Conservation (phyloP, 2,329 filamentous ascomycete genomes). For the Parasarocladium wereldwijsianum region DNA sequence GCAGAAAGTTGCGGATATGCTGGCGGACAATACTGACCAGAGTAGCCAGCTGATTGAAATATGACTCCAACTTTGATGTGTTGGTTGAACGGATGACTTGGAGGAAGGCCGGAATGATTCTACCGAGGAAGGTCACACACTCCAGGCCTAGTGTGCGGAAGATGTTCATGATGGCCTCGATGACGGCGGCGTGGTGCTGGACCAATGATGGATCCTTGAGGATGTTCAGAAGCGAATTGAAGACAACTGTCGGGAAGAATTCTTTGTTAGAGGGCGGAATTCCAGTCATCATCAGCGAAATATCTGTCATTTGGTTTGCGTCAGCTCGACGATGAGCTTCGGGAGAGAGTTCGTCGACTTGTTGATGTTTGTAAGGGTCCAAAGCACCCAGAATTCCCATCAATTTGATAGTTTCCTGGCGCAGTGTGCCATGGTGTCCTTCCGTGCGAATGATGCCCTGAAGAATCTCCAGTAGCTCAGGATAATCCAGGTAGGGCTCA, state of each 20-base stretch:
- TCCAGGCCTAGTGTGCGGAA: conserved; percentile 93
- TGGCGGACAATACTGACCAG: conserved; percentile 91
- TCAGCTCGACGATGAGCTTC: conserved; percentile 59
- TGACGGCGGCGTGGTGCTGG: conserved; percentile 84
- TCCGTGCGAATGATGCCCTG: conserved; percentile 92
- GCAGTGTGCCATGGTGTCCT: conserved; percentile 63
- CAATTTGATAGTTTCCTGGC: conserved; percentile 90
- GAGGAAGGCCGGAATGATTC: conserved; percentile 90
- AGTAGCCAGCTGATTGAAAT: conserved; percentile 91
- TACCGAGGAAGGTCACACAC: conserved; percentile 85
- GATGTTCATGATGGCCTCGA: conserved; percentile 97
- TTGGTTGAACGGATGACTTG: conserved; percentile 74
- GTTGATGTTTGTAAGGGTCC: conserved; percentile 91
- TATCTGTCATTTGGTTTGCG: conserved; percentile 64
- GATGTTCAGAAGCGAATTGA: conserved; percentile 86
- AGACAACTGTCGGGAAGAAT: conserved; percentile 95
- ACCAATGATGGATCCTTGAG: conserved; percentile 79
- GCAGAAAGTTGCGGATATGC: conserved; percentile 84
- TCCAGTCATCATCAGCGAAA: conserved; percentile 95
- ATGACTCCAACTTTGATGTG: conserved; percentile 69
- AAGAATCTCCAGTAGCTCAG: conserved; percentile 79
- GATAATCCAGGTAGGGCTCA: conserved; percentile 87
- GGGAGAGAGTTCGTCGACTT: conserved; percentile 78
- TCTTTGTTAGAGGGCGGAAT: conserved; percentile 94
- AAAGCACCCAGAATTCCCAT: conserved; percentile 91